These are phyloP conservation scores for Acephala macrosclerotiorum DNA, from an alignment of 2,329 filamentous ascomycete genomes.

Conservation along the genomic window DNA sequence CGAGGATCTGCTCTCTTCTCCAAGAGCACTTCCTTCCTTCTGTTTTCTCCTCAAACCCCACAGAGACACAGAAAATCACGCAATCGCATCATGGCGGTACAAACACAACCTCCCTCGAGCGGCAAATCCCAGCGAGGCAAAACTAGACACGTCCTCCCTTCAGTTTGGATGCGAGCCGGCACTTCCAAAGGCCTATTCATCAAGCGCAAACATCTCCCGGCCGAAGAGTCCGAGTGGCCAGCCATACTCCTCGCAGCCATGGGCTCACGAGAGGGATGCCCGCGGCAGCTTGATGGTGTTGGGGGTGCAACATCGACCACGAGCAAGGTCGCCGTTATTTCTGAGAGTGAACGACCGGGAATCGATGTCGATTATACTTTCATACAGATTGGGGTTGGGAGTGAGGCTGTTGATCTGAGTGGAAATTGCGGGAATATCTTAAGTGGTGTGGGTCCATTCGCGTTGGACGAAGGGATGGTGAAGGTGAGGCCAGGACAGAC, in stretches of 20 bases:
- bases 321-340: conserved; percentile 73
- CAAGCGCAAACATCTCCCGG: conserved; percentile 57
- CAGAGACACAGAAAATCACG: neutral
- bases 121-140: neutral
- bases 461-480: conserved; percentile 60
- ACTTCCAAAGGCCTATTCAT: conserved; percentile 64
- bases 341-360: conserved; percentile 52
- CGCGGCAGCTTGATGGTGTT: conserved; percentile 74
- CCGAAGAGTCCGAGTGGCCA: conserved; percentile 52
- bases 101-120: neutral
- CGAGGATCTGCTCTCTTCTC: neutral
- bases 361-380: conserved; percentile 74
- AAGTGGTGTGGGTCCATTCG: conserved; percentile 65
- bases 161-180: conserved; percentile 18
- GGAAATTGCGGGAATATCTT: conserved; percentile 79
- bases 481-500: conserved; percentile 34
- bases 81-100: neutral
- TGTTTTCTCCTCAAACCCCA: too few relatives aligned
- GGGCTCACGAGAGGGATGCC: conserved; percentile 69
- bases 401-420: conserved; percentile 65
- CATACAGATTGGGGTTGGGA: conserved; percentile 68
- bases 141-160: conserved; percentile 6
- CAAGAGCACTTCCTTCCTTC: conserved; percentile 1
- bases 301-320: conserved; percentile 72
- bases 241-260: conserved; percentile 65